These are phyloP conservation scores for Blastosporella zonata DNA, from an alignment of 1,284 basidiomycete species.

Conservation along the genomic window DNA sequence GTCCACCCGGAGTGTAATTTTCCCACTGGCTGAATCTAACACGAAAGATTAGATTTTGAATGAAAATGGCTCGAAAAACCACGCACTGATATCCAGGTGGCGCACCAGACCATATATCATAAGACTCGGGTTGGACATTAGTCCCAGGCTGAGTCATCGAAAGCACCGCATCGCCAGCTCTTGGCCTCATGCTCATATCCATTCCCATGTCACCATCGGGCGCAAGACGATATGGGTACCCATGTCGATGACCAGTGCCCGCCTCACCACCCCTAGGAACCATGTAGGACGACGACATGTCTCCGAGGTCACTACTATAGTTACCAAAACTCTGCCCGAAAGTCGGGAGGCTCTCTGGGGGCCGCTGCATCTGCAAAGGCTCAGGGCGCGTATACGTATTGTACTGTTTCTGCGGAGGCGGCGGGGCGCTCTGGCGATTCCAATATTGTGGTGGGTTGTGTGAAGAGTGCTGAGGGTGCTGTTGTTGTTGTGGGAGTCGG, in stretches of 20 bases:
- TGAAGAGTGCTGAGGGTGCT: neutral
- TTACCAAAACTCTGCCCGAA: slow-evolving; percentile 6
- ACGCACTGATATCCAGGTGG: slow-evolving; percentile 55
- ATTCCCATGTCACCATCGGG: neutral
- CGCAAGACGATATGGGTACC: neutral
- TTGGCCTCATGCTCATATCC: slow-evolving; percentile 2
- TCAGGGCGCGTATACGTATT: neutral
- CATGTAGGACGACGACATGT: slow-evolving; percentile 8
- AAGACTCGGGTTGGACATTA: slow-evolving; percentile 34
- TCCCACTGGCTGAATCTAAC: slow-evolving; percentile 17
- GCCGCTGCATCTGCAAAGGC: neutral
- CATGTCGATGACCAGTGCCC: neutral
- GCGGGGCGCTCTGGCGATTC: slow-evolving; percentile 1
- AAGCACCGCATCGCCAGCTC: neutral
- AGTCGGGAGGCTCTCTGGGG: neutral
- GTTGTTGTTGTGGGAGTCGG: neutral
- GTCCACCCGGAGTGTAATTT: slow-evolving; percentile 11
- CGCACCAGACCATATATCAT: slow-evolving; percentile 56
- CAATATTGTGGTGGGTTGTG: slow-evolving; percentile 6
- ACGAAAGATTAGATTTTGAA: neutral
- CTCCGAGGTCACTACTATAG: neutral
- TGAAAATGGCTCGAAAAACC: neutral
- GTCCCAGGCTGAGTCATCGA: neutral
- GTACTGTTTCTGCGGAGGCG: neutral
- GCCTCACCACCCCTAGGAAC: neutral